Conservation (phyloP, 1,284 basidiomycete species). For the Thecaphora frezii region DNA sequence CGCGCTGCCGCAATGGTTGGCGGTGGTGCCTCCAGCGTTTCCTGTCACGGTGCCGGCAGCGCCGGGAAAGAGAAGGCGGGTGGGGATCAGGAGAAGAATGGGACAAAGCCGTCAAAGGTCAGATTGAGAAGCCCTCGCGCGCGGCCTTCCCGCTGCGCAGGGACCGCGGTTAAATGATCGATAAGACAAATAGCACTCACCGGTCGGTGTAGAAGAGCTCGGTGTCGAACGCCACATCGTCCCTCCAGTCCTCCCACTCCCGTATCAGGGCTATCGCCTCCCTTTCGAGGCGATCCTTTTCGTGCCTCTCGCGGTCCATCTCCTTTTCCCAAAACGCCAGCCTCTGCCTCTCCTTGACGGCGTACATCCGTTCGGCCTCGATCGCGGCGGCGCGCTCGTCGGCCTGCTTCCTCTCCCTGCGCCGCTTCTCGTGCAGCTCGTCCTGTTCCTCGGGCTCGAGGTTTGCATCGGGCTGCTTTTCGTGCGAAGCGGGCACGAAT, state of each 20-base stretch:
- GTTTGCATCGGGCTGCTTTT: constrained; percentile 8
- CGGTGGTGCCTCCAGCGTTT: constrained; percentile 47
- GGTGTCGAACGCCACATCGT: constrained; percentile 17
- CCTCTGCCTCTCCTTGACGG: constrained; percentile 29
- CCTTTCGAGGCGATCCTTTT: constrained; percentile 19
- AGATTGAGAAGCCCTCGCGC: no score
- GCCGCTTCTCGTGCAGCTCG: constrained; percentile 24
- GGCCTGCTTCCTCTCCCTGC: constrained; percentile 23
- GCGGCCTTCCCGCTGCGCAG: background rate
- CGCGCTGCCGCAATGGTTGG: constrained; percentile 22
- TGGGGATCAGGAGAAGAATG: constrained; percentile 4
- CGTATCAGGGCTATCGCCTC: constrained; percentile 13
- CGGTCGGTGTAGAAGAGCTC: constrained; percentile 43
- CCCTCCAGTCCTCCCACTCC: constrained; percentile 29
- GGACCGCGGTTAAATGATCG: background rate
- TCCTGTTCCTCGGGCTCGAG: constrained; percentile 41
- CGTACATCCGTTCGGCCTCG: constrained; percentile 33
- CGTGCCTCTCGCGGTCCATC: constrained; percentile 16
- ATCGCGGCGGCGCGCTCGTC: constrained; percentile 32
- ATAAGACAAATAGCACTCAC: background rate
- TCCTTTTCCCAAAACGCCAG: constrained; percentile 47
- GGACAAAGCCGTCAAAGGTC: no score
- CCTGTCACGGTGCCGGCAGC: constrained; percentile 6
- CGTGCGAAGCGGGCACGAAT: constrained; percentile 30
- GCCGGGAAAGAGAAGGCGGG: no score